Evolutionary conservation across 352 stramenopile genomes (phyloP).

Genomic region (Nothophytophthora sp.): DNA sequence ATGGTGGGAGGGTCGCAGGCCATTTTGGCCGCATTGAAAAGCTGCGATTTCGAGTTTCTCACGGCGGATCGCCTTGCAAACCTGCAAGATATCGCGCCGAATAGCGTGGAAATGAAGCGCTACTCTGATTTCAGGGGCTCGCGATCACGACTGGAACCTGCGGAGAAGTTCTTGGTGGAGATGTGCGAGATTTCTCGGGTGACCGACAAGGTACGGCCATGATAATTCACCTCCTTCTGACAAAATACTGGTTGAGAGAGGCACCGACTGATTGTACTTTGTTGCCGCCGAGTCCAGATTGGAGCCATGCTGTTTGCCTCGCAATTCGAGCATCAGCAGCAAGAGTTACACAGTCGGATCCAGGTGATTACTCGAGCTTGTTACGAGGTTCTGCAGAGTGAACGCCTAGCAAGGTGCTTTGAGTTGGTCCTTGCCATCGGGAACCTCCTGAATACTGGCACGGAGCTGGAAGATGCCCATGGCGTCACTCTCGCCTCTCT

Average conservation of each 20-base stretch:
- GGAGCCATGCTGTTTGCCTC: slow-evolving; percentile 63
- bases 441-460: slow-evolving; percentile 76
- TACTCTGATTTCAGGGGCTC: slow-evolving; percentile 71
- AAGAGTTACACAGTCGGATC: slow-evolving; percentile 48
- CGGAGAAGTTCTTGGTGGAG: slow-evolving; percentile 71
- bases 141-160: slow-evolving; percentile 42
- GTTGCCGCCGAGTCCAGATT: slow-evolving; percentile 53
- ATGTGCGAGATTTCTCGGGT: slow-evolving; percentile 73
- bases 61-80: slow-evolving; percentile 58
- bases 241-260: too few relatives aligned
- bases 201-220: slow-evolving; percentile 59
- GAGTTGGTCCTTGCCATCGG: slow-evolving; percentile 76
- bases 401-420: slow-evolving; percentile 73
- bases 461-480: slow-evolving; percentile 62
- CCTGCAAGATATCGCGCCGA: slow-evolving; percentile 72
- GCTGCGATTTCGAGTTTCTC: slow-evolving; percentile 65
- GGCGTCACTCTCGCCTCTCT: slow-evolving; percentile 75
- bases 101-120: slow-evolving; percentile 61
- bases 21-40: slow-evolving; percentile 47
- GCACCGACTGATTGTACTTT: neutral
- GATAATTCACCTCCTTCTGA: neutral
- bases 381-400: slow-evolving; percentile 65
- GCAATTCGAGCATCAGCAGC: slow-evolving; percentile 66
- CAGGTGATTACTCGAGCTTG: slow-evolving; percentile 57
- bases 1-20: slow-evolving; percentile 38